Base-by-base conservation (phyloP, 345 rosid genomes). In the Syzygium jambos region DNA sequence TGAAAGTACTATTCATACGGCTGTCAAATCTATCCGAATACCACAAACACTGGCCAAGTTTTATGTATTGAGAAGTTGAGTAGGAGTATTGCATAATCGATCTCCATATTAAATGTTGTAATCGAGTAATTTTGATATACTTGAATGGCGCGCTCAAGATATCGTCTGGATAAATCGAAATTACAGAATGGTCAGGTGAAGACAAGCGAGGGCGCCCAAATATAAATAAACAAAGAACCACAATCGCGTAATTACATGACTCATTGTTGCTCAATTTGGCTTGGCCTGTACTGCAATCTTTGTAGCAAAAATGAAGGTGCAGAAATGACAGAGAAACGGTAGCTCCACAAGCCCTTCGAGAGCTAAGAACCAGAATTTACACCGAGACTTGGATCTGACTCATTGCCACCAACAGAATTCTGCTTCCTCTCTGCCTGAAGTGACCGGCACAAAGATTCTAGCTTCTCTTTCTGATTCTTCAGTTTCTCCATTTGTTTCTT, bases 361-460 rank as follows among this genome's bases (percentile, higher is more conserved):
- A 56, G 41, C 52, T 63, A 54, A 27, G 73, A 86, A 82, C 61
- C 41, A 65, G 51, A 41, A 38, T 90, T 91, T 87, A 86, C 63
- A 55, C 86, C 25, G 89, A 56, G 22, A 82, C 84, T 53, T 8
- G 91, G 59, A 34, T 92, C 93, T 0, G 91, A 82, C 88, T 77
- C 83, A 88, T 77, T 92, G 89, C 89, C 85, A 52, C 73, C 90
- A 4, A 25, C 77, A 2, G 93, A 73, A 80, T 89, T 92, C 87
- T 93, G 98, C 88, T 93, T 96, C 92, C 98, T 92, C 91, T 97
- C 98, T 16, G 98, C 97, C 89, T 95, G 99, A 88, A 96, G 98
- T n/a, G 98, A 93, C 84, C 98, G 93, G 91, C 98, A 97, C 86
- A 96, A 91, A 15, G 97, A 95, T 90, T 97, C 99, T 53, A 95